Evolutionary conservation across 2,329 filamentous ascomycete species (phyloP), one percentile per base, ranked within the genome.

Genomic region (Ilyonectria destructans): DNA sequence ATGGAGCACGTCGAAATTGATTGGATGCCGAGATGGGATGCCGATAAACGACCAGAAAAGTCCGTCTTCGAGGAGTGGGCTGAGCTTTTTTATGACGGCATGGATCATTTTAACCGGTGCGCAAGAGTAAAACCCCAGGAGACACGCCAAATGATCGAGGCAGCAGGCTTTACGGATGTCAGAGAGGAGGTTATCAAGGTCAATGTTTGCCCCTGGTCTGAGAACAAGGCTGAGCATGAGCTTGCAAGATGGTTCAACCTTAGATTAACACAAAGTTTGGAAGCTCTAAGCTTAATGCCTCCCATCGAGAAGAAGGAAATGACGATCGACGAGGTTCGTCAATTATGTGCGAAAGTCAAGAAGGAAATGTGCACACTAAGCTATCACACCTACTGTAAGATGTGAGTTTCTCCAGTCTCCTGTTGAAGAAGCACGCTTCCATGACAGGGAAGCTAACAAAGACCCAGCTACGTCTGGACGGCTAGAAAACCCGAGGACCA

Each of bases 211-310:
- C 89, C 90, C 29, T 96, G 93, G 92, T 88, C 89, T 66, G 80
- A 83, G 29, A 89, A 93, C 73, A 84, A 86, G 29, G 85, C 90
- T 69, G 86, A 90, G 72, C 91, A 89, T 69, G 88, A 92, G 52
- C 87, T 94, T 60, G 94, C 93, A 33, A 87, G 90, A 65, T 97
- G 93, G 93, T 97, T 97, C 82, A 95, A 96, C 77, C 84, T 96
- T 23, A 91, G 90, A 43, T 85, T 97, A 72, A 90, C 88, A 12
- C 89, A 93, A 76, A 92, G 92, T 31, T 82, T 97, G 57, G 89
- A 94, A 74, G 90, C 91, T 13, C 84, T 97, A 74, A 92, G 91
- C 71, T 80, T 96, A 75, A 92, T 88, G 40, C 92, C 95, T 7
- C 86, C 98, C 77, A 91, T 89, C 51, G 88, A 81, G 60, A 75